Evolutionary conservation across 345 rosid genomes (phyloP), one percentile per base, ranked within the genome.

Genomic region (Arabidopsis thaliana): DNA sequence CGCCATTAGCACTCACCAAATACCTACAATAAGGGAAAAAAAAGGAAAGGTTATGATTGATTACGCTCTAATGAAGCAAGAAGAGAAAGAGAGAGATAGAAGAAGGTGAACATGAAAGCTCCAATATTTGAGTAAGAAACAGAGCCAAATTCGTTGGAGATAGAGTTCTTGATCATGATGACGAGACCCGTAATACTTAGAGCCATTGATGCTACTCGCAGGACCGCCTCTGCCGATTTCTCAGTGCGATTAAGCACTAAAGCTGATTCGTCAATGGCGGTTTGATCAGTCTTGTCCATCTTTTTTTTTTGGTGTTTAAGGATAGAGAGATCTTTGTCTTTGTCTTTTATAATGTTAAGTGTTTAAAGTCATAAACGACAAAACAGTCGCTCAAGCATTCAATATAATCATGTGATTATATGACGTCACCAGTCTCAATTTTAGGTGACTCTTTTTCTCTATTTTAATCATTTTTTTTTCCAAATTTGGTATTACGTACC

Each of bases 41-140:
- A 55, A 73, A 65, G 22, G 6, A 96, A 89, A 74, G 89, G 84
- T 45, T 87, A 83, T 87, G 79, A 84, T 85, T 9, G 82, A 85
- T 63, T 71, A 83, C 83, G 84, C 88, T 90, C 14, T 2, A 59
- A 13, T 61, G 20, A 51, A 32, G 12, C 37, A 32, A 76, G 45
- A 36, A 13, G 49, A 65, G 16, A 56, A 0, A 14, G 50, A 49
- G 45, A 24, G 13, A 30, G 60, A 50, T 9, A 56, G 32, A 22
- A 36, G 65, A 16, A 16, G 4, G 20, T 16, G 62, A 12, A 93
- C 98, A 83, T 86, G 88, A 91, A 89, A 69, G 97, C 97, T 22
- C 84, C 86, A 33, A 94, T 89, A 76, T 83, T 83, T 36, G 94
- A 87, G 83, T 91, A 91, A 44, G 96, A 86, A 65, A 91, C 65